Conservation (phyloP, 1,284 basidiomycete species). For the Sporisorium sorghi region DNA sequence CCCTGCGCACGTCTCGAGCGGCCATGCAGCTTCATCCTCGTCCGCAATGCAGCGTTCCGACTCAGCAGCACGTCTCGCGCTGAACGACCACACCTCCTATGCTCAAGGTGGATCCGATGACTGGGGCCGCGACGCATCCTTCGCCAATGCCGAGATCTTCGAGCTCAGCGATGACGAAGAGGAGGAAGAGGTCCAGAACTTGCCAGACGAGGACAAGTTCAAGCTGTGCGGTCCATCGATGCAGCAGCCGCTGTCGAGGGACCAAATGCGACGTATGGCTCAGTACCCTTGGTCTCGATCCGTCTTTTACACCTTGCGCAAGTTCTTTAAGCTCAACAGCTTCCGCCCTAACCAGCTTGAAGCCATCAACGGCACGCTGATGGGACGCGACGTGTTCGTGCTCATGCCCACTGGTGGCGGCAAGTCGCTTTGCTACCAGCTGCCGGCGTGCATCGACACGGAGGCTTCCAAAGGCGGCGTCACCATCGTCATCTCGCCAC, state of each 20-base stretch:
- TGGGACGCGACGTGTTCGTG: slow-evolving; percentile 88
- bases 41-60: slow-evolving; percentile 2
- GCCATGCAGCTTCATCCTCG: neutral
- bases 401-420: slow-evolving; percentile 98
- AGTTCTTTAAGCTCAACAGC: slow-evolving; percentile 76
- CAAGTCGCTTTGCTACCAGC: slow-evolving; percentile 76
- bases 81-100: neutral
- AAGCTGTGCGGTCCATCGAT: slow-evolving; percentile 34
- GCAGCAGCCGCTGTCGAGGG: slow-evolving; percentile 16
- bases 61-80: neutral
- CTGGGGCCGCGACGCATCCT: neutral
- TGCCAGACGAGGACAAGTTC: slow-evolving; percentile 29
- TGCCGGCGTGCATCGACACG: slow-evolving; percentile 83
- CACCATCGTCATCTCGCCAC: slow-evolving; percentile 89
- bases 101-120: too few species aligned
- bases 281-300: slow-evolving; percentile 74
- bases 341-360: slow-evolving; percentile 90
- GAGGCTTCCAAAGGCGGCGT: slow-evolving; percentile 80
- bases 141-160: neutral
- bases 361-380: slow-evolving; percentile 84
- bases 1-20: neutral
- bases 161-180: slow-evolving; percentile 19
- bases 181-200: slow-evolving; percentile 23
- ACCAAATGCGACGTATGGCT: slow-evolving; percentile 7
- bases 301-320: slow-evolving; percentile 76